Conservation (phyloP, 192 early-diverging fungal genomes). For the Umbelopsis isabellina region DNA sequence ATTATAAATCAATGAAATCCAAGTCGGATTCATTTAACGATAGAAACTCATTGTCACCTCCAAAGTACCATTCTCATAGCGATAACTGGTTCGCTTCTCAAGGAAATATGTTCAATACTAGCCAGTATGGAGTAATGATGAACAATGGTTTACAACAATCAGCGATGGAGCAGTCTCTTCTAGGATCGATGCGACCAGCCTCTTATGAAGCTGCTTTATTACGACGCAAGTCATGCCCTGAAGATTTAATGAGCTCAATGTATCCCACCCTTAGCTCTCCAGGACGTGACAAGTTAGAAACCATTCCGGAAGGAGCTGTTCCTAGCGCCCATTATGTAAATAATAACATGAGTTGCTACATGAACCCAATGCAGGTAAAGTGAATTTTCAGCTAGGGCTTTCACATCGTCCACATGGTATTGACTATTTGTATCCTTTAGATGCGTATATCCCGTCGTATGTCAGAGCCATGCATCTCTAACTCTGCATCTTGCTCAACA, state of each 20-base stretch:
- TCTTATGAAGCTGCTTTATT: slow-evolving; percentile 6
- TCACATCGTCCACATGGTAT: neutral
- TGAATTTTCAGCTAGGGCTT: no score
- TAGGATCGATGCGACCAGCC: neutral
- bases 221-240: slow-evolving; percentile 12
- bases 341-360: slow-evolving; percentile 2
- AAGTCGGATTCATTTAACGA: neutral
- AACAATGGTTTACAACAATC: neutral
- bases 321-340: neutral
- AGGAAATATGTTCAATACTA: neutral
- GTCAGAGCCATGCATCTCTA: slow-evolving; percentile 14
- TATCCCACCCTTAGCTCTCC: neutral
- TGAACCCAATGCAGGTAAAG: slow-evolving; percentile 17
- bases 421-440: neutral
- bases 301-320: neutral
- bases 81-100: neutral
- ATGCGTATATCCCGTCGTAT: slow-evolving; percentile 17
- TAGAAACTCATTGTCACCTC: neutral
- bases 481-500: neutral
- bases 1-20: neutral
- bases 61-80: neutral
- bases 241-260: slow-evolving; percentile 4
- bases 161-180: neutral
- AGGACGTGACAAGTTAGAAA: neutral
- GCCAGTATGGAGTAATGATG: neutral